Conservation (phyloP, 352 stramenopile species). For the Elongisporangium anandrum region DNA sequence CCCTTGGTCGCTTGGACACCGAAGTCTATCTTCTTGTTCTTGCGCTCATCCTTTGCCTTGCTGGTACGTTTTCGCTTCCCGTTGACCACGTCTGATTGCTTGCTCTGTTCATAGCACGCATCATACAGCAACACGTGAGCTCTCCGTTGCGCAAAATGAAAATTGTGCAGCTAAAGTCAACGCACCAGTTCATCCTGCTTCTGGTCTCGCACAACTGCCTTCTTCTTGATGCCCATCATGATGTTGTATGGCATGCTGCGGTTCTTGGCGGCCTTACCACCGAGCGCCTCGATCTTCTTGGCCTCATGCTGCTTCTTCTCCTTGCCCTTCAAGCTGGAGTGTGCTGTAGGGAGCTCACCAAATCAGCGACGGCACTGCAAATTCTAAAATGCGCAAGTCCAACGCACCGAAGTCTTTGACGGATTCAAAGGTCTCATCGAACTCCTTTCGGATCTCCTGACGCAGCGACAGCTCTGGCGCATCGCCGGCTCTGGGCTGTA, state of each 20-base stretch:
- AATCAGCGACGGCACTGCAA: not conserved
- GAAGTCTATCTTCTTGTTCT: slow-evolving; percentile 71
- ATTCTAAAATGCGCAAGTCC: not conserved
- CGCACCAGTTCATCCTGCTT: slow-evolving; percentile 57
- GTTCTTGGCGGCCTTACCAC: slow-evolving; percentile 52
- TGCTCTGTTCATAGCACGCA: slow-evolving; percentile 28
- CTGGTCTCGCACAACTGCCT: slow-evolving; percentile 39
- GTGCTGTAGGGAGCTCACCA: slow-evolving; percentile 20
- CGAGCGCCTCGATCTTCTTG: slow-evolving; percentile 69
- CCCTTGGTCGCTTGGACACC: slow-evolving; percentile 72
- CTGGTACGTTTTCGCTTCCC: slow-evolving; percentile 52
- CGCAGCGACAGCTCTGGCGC: slow-evolving; percentile 39
- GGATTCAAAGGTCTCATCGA: slow-evolving; percentile 65
- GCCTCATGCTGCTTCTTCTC: slow-evolving; percentile 73
- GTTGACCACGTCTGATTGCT: slow-evolving; percentile 63
- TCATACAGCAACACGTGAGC: not conserved
- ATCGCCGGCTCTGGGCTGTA: slow-evolving; percentile 22
- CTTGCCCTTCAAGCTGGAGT: slow-evolving; percentile 60
- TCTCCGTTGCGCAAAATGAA: not conserved
- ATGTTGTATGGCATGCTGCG: slow-evolving; percentile 70
- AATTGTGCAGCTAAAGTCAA: not conserved
- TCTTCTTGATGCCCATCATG: slow-evolving; percentile 70
- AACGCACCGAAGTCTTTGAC: slow-evolving; percentile 69
- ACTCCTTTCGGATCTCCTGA: slow-evolving; percentile 74
- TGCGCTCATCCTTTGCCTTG: slow-evolving; percentile 43